Conservation (phyloP, 2,329 filamentous ascomycete genomes). For the Tolypocladium guangdongense region DNA sequence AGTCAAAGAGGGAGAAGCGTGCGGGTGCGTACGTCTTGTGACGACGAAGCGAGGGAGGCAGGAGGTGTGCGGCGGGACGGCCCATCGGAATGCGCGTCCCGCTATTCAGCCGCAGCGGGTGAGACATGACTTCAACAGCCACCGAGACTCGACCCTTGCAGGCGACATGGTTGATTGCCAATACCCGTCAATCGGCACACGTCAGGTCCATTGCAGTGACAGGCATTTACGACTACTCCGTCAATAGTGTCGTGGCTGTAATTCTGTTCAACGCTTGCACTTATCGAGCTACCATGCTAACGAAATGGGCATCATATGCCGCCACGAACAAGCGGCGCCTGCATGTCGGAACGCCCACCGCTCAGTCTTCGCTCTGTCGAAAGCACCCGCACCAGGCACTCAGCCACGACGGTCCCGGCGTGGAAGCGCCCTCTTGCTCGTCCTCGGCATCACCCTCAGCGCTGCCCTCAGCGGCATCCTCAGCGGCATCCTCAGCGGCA, state of each 20-base stretch:
- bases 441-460: slow-evolving; percentile 10
- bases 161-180: no score
- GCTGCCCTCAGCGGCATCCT: slow-evolving; percentile 16
- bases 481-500: slow-evolving; percentile 8
- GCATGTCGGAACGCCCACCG: background rate
- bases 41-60: background rate
- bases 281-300: background rate
- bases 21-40: background rate
- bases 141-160: no score
- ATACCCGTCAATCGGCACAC: no score
- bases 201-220: no score
- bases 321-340: background rate
- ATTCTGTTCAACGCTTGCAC: background rate
- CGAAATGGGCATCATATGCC: background rate
- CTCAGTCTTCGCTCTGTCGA: slow-evolving; percentile 10
- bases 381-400: slow-evolving; percentile 1
- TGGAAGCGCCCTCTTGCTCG: background rate
- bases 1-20: background rate
- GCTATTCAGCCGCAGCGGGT: no score
- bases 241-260: background rate
- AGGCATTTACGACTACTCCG: no score
- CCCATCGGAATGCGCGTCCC: no score
- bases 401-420: background rate
- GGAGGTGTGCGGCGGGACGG: background rate
- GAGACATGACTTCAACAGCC: no score